Evolutionary conservation across 805 yeast genomes (phyloP).

Genomic region (Clavispora fructus): DNA sequence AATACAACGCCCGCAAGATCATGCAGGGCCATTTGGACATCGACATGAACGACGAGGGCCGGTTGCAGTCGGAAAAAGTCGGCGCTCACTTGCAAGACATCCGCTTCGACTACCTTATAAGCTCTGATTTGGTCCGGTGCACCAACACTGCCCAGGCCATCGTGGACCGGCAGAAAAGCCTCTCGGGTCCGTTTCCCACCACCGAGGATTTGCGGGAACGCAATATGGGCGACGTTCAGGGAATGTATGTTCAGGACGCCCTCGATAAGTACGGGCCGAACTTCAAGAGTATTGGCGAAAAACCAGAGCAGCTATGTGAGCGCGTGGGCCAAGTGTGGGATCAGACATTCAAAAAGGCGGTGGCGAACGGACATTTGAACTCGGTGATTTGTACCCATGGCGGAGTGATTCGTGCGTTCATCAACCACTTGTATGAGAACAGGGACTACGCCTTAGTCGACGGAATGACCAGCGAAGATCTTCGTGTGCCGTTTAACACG

Average conservation of each 20-base stretch:
- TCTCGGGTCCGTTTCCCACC: slow-evolving; percentile 14
- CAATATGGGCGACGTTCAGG: slow-evolving; percentile 71
- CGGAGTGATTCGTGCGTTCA: slow-evolving; percentile 64
- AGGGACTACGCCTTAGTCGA: slow-evolving; percentile 32
- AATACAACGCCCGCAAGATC: slow-evolving; percentile 60
- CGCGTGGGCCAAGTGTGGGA: slow-evolving; percentile 49
- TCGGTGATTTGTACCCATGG: slow-evolving; percentile 72
- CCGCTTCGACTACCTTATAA: slow-evolving; percentile 41
- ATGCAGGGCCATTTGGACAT: slow-evolving; percentile 77
- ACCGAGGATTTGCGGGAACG: slow-evolving; percentile 62
- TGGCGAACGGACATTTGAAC: slow-evolving; percentile 35
- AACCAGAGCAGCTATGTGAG: slow-evolving; percentile 35
- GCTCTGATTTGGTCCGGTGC: slow-evolving; percentile 58
- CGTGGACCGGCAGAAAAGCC: slow-evolving; percentile 19
- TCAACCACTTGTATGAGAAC: slow-evolving; percentile 44
- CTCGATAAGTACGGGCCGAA: slow-evolving; percentile 49
- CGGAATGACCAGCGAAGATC: slow-evolving; percentile 33
- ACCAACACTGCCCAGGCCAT: slow-evolving; percentile 51
- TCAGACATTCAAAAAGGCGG: slow-evolving; percentile 33
- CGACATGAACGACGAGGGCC: slow-evolving; percentile 57
- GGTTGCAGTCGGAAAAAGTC: slow-evolving; percentile 51
- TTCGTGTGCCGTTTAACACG: slow-evolving; percentile 68
- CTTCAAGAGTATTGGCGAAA: slow-evolving; percentile 66
- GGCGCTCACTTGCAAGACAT: slow-evolving; percentile 41
- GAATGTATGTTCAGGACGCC: slow-evolving; percentile 67